Evolutionary conservation across 306 rosid species (phyloP), one percentile per base, ranked within the genome.

Genomic region (Castanospermum australe): DNA sequence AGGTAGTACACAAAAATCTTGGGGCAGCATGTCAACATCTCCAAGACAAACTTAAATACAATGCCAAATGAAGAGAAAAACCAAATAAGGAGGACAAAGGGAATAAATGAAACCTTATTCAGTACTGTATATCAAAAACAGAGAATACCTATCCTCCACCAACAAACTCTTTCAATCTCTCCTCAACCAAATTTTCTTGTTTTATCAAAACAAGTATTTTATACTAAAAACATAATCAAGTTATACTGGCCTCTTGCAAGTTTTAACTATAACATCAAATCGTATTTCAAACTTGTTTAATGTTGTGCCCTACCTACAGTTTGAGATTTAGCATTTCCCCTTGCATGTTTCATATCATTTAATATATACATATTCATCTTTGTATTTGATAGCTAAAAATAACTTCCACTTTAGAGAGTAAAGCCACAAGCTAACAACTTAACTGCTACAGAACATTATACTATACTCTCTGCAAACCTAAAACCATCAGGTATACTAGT

Each of bases 191-290:
- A 64, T 65, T 61, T 62, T 14, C 5, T 32, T 62, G 4, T 28
- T 3, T 3, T 41, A 47, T 42, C 22, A 63, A 76, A 38, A 14
- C 41, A 39, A 41, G 50, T n/a, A 55, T 35, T 35, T 8, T 36
- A 36, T 24, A 21, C 2, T 3, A 38, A 21, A 54, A 55, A 14
- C 54, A 55, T 22, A 55, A 72, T 55, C 54, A 57, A 73, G 35
- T 1, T 41, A 73, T 41, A 42, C 20, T 42, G 9, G 12, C 4
- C 78, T n/a, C n/a, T 41, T 39, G 20, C 66, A 15, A 33, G 32
- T n/a, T 25, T 52, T 56, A 65, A 52, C 65, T 45, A 36, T 13
- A 57, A 47, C 76, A 81, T 59, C 13, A 70, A 81, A 50, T 30
- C 52, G 44, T 36, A 69, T 50, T 59, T 56, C 73, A 59, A 67